These are phyloP conservation scores for Cryptosporidium muris DNA, from an alignment of 169 alveolate species.

Conservation along the genomic window DNA sequence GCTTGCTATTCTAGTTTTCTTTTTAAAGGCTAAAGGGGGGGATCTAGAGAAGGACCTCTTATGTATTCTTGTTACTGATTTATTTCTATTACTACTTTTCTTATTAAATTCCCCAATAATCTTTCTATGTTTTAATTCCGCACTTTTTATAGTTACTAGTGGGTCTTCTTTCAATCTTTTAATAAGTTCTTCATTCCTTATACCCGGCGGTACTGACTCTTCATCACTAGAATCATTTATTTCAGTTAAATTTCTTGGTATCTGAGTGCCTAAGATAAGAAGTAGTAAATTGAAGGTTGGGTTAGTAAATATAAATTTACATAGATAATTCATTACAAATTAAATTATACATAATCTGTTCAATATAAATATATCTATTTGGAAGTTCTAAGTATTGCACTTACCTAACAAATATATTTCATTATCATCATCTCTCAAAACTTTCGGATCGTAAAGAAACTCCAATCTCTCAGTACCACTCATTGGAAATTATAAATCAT, in stretches of 20 bases:
- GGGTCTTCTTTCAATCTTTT: constrained; percentile 65
- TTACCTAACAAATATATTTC: constrained; percentile 61
- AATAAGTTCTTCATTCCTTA: constrained; percentile 34
- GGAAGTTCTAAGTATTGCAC: not conserved
- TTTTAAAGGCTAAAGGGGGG: not conserved
- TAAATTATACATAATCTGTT: too few species aligned
- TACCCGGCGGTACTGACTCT: not conserved
- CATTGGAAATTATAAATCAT: not conserved
- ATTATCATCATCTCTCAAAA: constrained; percentile 55
- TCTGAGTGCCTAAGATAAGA: not conserved
- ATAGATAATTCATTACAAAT: too few species aligned
- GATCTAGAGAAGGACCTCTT: constrained; percentile 61
- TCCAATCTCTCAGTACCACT: constrained; percentile 50
- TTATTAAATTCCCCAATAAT: constrained; percentile 26
- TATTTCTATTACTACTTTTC: not conserved
- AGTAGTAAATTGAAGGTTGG: too few species aligned
- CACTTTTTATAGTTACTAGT: constrained; percentile 21
- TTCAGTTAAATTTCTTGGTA: constrained; percentile 31
- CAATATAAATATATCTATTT: too few species aligned
- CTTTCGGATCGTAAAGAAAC: constrained; percentile 56
- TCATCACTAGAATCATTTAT: not conserved
- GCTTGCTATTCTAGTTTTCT: not conserved
- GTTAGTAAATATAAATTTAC: too few species aligned
- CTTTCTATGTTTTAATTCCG: constrained; percentile 52
- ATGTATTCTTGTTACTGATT: not conserved